These are phyloP conservation scores for Calophaca sinica DNA, from an alignment of 306 rosid species.

Conservation along the genomic window DNA sequence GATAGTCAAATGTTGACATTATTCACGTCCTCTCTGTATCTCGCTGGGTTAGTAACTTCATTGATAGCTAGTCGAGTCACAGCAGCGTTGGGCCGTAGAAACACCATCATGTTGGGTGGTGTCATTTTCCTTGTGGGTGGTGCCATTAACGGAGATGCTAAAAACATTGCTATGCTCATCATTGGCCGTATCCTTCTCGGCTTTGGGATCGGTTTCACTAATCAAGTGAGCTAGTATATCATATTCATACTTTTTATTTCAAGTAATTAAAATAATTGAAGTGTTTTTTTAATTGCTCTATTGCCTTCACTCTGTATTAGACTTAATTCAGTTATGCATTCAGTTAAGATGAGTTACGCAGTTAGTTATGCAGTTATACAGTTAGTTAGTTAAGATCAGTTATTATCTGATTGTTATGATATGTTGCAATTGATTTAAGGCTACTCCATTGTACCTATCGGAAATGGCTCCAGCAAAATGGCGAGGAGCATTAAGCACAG, in stretches of 20 bases:
- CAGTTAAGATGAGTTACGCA: no score
- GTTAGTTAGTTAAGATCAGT: no score
- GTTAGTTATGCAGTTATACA: no score
- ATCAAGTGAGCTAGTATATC: conserved; percentile 58
- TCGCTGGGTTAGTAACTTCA: conserved; percentile 62
- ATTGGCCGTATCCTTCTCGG: conserved; percentile 78
- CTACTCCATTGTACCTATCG: conserved; percentile 71
- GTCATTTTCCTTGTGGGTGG: conserved; percentile 62
- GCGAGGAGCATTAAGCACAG: conserved; percentile 72
- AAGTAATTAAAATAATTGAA: not conserved
- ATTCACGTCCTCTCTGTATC: conserved; percentile 71
- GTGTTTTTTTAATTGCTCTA: no score
- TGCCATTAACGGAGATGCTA: conserved; percentile 69
- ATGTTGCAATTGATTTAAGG: conserved; percentile 27
- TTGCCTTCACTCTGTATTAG: no score
- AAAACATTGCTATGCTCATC: conserved; percentile 66
- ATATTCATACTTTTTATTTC: not conserved
- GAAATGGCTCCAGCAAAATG: conserved; percentile 80
- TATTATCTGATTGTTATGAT: no score
- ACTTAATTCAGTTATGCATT: no score
- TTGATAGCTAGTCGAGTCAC: conserved; percentile 65
- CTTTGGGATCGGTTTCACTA: conserved; percentile 73
- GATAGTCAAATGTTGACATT: conserved; percentile 69
- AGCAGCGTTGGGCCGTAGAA: conserved; percentile 52
- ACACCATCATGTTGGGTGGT: conserved; percentile 69